A percentile compares a stretch with the other conserved stretches of the same genome.
Conservation (phyloP, 805 yeast genomes). For the Suhomyces sp. region DNA sequence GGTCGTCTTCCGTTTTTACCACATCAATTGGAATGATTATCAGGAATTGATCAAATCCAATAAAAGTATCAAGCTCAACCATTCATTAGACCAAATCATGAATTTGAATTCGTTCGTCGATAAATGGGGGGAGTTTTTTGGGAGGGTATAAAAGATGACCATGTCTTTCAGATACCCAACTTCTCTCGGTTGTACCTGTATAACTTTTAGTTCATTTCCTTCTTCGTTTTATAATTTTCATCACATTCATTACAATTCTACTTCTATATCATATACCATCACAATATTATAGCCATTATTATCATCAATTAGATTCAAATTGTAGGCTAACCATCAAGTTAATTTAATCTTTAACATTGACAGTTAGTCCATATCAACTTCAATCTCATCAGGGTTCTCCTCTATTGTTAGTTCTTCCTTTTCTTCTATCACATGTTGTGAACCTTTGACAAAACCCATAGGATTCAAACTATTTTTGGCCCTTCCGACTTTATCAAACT, state of each 20-base stretch:
- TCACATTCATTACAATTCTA: too few species aligned
- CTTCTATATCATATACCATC: too few species aligned
- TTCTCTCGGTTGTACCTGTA: too few species aligned
- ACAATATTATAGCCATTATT: too few species aligned
- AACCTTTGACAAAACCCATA: conserved; percentile 51
- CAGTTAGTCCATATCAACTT: conserved; percentile 56
- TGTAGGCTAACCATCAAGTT: too few species aligned
- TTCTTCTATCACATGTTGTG: too few species aligned
- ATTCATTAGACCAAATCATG: conserved; percentile 28
- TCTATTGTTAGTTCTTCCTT: conserved; percentile 3
- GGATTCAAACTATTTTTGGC: conserved; percentile 26
- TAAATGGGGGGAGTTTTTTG: conserved; percentile 36
- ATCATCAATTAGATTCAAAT: too few species aligned
- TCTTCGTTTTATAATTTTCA: too few species aligned
- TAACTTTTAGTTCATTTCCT: too few species aligned
- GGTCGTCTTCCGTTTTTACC: conserved; percentile 38
- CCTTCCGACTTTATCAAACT: conserved; percentile 14
- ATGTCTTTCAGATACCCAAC: too few species aligned
- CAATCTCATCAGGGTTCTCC: conserved; percentile 64
- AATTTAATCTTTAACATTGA: too few species aligned
- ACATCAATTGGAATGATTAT: conserved; percentile 40
- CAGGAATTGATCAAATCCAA: conserved; percentile 33
- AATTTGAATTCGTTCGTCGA: conserved; percentile 38
- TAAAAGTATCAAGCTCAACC: conserved; percentile 39
- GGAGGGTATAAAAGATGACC: conserved; percentile 18